phyloP scores from a whole-genome alignment of 2,329 filamentous ascomycete species.

The Lasiodiplodia sp. region DNA sequence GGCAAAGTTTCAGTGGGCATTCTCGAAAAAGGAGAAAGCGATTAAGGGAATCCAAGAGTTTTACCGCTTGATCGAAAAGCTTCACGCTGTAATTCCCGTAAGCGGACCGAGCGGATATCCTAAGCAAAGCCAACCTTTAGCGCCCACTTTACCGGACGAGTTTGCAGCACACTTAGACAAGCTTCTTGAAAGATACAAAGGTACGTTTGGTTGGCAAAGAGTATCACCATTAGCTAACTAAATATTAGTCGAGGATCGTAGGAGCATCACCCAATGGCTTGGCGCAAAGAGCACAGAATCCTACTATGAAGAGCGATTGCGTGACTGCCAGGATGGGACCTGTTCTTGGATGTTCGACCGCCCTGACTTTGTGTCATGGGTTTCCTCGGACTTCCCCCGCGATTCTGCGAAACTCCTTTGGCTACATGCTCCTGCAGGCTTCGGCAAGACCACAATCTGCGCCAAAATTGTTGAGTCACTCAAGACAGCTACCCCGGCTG shows the following conservation, averaged over 20 bases:
- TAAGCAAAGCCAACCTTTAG: too few species aligned
- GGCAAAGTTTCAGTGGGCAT: not conserved
- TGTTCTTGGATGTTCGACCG: not conserved
- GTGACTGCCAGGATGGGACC: not conserved
- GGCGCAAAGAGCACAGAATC: not conserved
- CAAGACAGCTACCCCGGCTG: not conserved
- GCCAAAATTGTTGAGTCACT: not conserved
- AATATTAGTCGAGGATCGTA: not conserved
- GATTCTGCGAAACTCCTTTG: not conserved
- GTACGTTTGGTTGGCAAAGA: not conserved
- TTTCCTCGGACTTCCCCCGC: not conserved
- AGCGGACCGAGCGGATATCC: not conserved
- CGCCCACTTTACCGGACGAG: not conserved
- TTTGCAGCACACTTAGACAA: not conserved
- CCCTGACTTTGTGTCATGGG: not conserved
- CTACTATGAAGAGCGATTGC: not conserved
- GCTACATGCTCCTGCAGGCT: not conserved
- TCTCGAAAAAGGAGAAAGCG: not conserved
- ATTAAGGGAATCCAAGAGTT: not conserved
- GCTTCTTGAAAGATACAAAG: not conserved
- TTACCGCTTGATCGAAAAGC: not conserved
- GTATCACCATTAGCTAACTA: too few species aligned
- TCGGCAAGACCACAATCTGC: not conserved
- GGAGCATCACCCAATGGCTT: not conserved
- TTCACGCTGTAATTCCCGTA: not conserved